Evolutionary conservation across 192 early-diverging fungal genomes (phyloP).

Genomic region (Rhizophagus clarus): DNA sequence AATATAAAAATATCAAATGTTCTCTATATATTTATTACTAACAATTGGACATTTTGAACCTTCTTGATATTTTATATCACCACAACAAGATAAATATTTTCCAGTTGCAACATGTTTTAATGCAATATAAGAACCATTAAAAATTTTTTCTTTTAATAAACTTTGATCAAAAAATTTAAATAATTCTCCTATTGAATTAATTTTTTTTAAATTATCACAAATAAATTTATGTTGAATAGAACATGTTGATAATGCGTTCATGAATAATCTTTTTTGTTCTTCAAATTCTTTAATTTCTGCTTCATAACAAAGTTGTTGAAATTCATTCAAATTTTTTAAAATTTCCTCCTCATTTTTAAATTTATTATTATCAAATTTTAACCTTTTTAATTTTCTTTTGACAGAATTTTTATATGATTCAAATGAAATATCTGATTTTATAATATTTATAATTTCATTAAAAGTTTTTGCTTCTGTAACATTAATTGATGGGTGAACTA

Average conservation of each 20-base stretch:
- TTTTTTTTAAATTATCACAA: background rate
- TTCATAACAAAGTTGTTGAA: background rate
- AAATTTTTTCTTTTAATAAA: too few species aligned
- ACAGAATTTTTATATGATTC: background rate
- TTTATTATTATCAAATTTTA: background rate
- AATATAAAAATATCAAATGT: too few species aligned
- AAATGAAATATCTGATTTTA: background rate
- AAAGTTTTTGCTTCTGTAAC: background rate
- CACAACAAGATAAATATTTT: background rate
- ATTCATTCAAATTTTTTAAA: background rate
- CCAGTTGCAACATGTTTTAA: conserved; percentile 53
- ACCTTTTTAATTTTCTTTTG: background rate
- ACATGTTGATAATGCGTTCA: too few species aligned
- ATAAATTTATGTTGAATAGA: background rate
- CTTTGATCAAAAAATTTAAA: too few species aligned
- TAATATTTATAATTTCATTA: background rate
- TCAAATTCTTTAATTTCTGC: background rate
- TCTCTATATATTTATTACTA: too few species aligned
- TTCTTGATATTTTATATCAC: too few species aligned
- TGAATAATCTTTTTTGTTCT: background rate
- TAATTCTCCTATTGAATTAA: background rate
- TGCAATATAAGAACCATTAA: background rate
- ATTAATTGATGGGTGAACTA: too few species aligned
- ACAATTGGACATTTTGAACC: too few species aligned
- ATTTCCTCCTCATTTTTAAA: background rate